Conservation (phyloP, 768 basidiomycete species). For the Boletus pseudo-olivaceus region DNA sequence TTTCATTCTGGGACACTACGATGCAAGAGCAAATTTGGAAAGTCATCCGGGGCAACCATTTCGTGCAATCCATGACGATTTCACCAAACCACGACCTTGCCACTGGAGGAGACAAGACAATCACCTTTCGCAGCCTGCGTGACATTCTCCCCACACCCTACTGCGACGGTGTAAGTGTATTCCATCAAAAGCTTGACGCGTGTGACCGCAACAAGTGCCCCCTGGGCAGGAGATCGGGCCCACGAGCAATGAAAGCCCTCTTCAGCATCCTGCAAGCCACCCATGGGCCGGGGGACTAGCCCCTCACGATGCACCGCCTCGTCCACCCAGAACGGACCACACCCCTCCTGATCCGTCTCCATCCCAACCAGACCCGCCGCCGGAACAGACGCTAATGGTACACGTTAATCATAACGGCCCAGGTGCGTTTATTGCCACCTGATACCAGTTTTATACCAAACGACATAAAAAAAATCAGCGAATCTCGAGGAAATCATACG, state of each 20-base stretch:
- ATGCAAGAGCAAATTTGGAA: conserved; percentile 3
- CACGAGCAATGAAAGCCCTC: neutral
- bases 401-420: neutral
- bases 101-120: neutral
- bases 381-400: conserved; percentile 17
- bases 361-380: neutral
- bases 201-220: neutral
- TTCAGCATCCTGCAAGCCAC: neutral
- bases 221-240: neutral
- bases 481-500: neutral
- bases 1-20: conserved; percentile 7
- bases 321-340: conserved; percentile 6
- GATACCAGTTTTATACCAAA: neutral
- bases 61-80: neutral
- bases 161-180: no score
- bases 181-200: no score
- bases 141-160: no score
- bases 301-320: conserved; percentile 1
- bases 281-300: neutral
- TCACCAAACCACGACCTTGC: neutral
- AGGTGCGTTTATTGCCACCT: neutral
- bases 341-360: conserved; percentile 8
- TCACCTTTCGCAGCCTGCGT: no score
- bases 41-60: neutral
- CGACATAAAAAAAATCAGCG: neutral